Base-by-base conservation (phyloP, 306 rosid genomes). In the Rosa rugosa region DNA sequence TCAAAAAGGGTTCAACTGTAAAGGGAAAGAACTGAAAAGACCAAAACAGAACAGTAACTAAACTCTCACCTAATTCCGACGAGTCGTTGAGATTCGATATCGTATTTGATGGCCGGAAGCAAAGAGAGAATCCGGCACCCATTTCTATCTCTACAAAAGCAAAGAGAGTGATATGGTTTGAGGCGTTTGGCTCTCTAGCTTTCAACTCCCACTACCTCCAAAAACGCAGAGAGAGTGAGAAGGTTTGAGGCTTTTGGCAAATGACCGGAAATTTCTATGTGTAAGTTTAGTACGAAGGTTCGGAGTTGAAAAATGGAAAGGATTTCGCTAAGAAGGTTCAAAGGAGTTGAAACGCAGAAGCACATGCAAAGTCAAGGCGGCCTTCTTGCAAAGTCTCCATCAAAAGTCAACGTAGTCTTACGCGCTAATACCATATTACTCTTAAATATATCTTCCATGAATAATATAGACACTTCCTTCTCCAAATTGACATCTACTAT, bases 51-150 rank as follows among this genome's bases (percentile, higher is more conserved):
- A 11, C 41, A 40, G 13, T 4, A 1, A 4, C 6, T 27, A 40
- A 71, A 80, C 41, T 45, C 81, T 82, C 53, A 89, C 93, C 91
- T 79, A 80, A 77, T 72, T 86, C 91, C 41, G 90, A 85, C 62
- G 84, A 81, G 71, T 85, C 85, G 8, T 84, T 84, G 81, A 86
- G 89, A 70, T 89, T 89, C 57, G 94, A 77, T 79, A 88, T 83
- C 88, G 81, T 83, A 68, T 81, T 79, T 14, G 90, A 89, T 5
- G 91, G 83, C 88, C 97, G 91, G 85, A 93, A 90, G 75, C 96
- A 92, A 20, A 84, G 82, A 49, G 91, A 80, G 59, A 86, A 81
- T 76, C 83, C 83, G 76, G 92, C 89, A 85, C 97, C 97, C 97
- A 92, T 92, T 81, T 59, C 14, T 4, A 20, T 6, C 60, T 54